phyloP scores from a whole-genome alignment of 1,284 basidiomycete species.

The Rhodofomes roseus region DNA sequence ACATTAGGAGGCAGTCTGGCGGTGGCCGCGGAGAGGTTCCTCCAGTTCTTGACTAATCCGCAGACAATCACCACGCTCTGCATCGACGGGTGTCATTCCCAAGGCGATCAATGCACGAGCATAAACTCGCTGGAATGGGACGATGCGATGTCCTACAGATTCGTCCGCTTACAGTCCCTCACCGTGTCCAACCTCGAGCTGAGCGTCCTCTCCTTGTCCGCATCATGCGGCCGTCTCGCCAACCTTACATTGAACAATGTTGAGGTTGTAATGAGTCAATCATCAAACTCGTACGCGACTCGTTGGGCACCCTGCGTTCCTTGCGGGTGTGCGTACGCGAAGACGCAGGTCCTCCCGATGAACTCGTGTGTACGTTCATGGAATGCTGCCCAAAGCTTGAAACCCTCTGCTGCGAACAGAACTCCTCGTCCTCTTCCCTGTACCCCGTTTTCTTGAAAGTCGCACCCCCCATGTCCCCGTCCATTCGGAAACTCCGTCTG shows the following conservation, averaged over 20 bases:
- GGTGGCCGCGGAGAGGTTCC: constrained; percentile 42
- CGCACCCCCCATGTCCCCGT: constrained; percentile 21
- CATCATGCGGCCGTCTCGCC: constrained; percentile 25
- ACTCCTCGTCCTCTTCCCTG: not conserved
- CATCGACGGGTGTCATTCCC: constrained; percentile 37
- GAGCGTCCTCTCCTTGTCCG: constrained; percentile 33
- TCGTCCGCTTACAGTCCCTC: constrained; percentile 28
- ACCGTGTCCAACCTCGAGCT: constrained; percentile 41
- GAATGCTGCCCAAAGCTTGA: constrained; percentile 24
- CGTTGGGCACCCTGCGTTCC: constrained; percentile 30
- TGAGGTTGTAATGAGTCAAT: constrained; percentile 38
- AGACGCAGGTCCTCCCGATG: constrained; percentile 27
- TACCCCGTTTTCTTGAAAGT: constrained; percentile 6
- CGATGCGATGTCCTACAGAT: constrained; percentile 26
- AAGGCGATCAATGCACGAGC: constrained; percentile 1
- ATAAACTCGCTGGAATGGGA: constrained; percentile 28
- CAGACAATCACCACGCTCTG: constrained; percentile 39
- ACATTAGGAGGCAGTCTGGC: constrained; percentile 45
- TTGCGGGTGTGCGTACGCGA: constrained; percentile 34
- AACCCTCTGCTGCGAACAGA: constrained; percentile 21
- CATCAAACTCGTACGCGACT: constrained; percentile 34
- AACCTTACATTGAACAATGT: constrained; percentile 43
- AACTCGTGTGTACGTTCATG: constrained; percentile 38
- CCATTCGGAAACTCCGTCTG: constrained; percentile 27
- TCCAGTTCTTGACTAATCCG: constrained; percentile 38